Evolutionary conservation across 192 early-diverging fungal genomes (phyloP).

Genomic region (Backusella morwellensis): DNA sequence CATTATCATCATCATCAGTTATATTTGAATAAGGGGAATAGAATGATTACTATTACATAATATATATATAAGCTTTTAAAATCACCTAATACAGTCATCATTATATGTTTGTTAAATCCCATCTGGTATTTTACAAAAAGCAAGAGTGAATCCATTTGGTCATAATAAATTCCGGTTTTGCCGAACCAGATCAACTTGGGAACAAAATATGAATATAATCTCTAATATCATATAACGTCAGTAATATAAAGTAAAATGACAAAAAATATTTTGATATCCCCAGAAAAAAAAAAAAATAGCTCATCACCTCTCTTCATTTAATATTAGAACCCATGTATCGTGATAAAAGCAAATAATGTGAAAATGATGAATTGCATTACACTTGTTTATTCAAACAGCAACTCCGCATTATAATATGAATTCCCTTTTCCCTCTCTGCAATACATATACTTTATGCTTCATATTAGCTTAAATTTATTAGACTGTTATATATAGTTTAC

Average conservation of each 20-base stretch:
- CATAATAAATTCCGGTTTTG: slow-evolving; percentile 3
- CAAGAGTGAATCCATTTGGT: neutral
- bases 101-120: neutral
- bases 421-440: neutral
- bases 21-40: neutral
- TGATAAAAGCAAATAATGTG: slow-evolving; percentile 2
- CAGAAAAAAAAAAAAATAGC: neutral
- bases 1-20: neutral
- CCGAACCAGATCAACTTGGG: neutral
- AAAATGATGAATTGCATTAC: neutral
- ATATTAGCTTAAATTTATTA: neutral
- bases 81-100: neutral
- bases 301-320: neutral
- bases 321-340: neutral
- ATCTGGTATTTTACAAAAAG: neutral
- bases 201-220: neutral
- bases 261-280: neutral
- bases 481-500: neutral
- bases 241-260: neutral
- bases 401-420: neutral
- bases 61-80: neutral
- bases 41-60: neutral
- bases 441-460: neutral
- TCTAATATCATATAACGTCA: neutral
- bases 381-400: neutral